A percentile compares a stretch with the other conserved stretches of the same genome.
These are phyloP conservation scores for Aspergillus diversus DNA, from an alignment of 495 filamentous ascomycete genomes.

Conservation along the genomic window DNA sequence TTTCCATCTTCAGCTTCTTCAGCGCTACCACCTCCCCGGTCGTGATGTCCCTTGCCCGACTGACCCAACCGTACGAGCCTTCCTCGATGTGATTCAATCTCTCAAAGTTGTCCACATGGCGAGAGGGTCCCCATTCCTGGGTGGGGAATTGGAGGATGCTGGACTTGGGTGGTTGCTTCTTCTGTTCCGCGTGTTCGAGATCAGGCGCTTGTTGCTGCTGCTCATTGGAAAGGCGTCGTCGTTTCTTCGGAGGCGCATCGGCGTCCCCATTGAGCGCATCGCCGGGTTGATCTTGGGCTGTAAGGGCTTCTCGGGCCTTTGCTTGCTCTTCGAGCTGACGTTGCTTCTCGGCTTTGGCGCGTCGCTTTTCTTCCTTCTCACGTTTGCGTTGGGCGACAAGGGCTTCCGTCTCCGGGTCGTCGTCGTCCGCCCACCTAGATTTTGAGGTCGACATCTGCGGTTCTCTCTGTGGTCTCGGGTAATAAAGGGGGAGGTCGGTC, in stretches of 20 bases:
- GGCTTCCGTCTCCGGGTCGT: constrained; percentile 69
- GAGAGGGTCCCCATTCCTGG: constrained; percentile 70
- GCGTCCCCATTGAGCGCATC: constrained; percentile 31
- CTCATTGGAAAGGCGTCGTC: constrained; percentile 53
- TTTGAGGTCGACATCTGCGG: constrained; percentile 61
- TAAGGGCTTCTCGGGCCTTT: constrained; percentile 26
- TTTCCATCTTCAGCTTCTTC: constrained; percentile 93
- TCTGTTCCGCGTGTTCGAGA: constrained; percentile 20
- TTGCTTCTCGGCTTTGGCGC: constrained; percentile 82
- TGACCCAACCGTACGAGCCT: constrained; percentile 94
- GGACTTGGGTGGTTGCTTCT: constrained; percentile 36
- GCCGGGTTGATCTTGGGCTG: constrained; percentile 15
- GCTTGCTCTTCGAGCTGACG: constrained; percentile 65
- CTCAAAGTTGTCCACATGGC: constrained; percentile 88
- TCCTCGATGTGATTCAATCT: constrained; percentile 96
- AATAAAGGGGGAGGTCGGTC: neutral
- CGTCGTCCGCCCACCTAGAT: constrained; percentile 82
- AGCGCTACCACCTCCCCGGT: constrained; percentile 90
- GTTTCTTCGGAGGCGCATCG: constrained; percentile 43
- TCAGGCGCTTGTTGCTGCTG: constrained; percentile 17
- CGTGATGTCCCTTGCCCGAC: constrained; percentile 74
- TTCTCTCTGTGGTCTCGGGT: neutral
- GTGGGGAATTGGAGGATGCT: constrained; percentile 72
- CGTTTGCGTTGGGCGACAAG: constrained; percentile 72
- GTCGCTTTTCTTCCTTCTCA: constrained; percentile 90